Percentiles rank a stretch among this genome's conserved stretches.
These are phyloP conservation scores for Ramaria sp. DNA, from an alignment of 768 basidiomycete species.

Conservation along the genomic window DNA sequence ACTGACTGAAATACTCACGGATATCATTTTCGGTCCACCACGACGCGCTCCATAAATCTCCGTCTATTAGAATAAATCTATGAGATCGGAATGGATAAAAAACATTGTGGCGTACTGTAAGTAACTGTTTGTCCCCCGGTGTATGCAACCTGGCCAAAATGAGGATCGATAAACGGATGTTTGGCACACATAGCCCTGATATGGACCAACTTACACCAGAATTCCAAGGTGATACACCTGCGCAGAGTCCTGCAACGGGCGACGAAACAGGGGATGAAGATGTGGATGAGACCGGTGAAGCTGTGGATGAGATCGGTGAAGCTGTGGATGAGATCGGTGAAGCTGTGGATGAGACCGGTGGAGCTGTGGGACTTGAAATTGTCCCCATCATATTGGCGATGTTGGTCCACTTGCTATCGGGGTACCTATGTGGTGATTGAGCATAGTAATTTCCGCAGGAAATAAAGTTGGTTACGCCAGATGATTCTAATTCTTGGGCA, in stretches of 20 bases:
- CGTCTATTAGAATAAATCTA: constrained; percentile 25
- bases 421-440: constrained; percentile 32
- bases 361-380: neutral
- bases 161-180: neutral
- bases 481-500: constrained; percentile 36
- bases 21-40: constrained; percentile 56
- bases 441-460: neutral
- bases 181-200: neutral
- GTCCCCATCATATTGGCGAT: constrained; percentile 50
- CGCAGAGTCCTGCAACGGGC: constrained; percentile 16
- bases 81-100: too few relatives aligned
- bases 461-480: constrained; percentile 30
- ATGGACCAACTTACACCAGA: constrained; percentile 23
- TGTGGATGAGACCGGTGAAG: constrained; percentile 7
- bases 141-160: constrained; percentile 27
- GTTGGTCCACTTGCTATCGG: constrained; percentile 63
- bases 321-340: neutral
- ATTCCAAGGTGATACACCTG: constrained; percentile 38
- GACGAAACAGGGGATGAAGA: constrained; percentile 13
- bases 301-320: constrained; percentile 12
- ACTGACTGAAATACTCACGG: constrained; percentile 31
- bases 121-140: constrained; percentile 33
- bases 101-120: constrained; percentile 33
- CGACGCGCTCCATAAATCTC: constrained; percentile 46
- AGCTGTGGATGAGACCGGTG: neutral